A percentile compares a stretch with the other conserved stretches of the same genome.
Evolutionary conservation across 2,329 filamentous ascomycete species (phyloP).

Genomic region (Aspergillus caelatus): DNA sequence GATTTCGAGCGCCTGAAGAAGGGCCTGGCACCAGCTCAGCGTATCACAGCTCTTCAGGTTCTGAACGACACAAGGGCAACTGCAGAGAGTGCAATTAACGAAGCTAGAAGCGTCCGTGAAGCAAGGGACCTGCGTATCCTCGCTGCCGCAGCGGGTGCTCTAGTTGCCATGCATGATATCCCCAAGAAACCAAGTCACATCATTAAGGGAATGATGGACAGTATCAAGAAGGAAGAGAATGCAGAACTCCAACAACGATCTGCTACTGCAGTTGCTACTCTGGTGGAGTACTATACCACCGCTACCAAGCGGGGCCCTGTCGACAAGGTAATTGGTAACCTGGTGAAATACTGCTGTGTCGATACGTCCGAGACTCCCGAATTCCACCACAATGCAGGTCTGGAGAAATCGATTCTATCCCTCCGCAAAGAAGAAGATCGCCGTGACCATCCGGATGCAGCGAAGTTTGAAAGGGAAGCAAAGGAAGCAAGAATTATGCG

Average conservation of each 20-base stretch:
- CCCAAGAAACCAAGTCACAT: slow-evolving; percentile 92
- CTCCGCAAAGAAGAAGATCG: slow-evolving; percentile 97
- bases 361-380: slow-evolving; percentile 97
- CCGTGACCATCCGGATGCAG: slow-evolving; percentile 87
- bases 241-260: slow-evolving; percentile 84
- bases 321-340: slow-evolving; percentile 92
- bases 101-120: slow-evolving; percentile 77
- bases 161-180: slow-evolving; percentile 83
- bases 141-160: slow-evolving; percentile 81
- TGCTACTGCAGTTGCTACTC: slow-evolving; percentile 76
- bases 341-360: slow-evolving; percentile 97
- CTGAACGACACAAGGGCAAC: slow-evolving; percentile 75
- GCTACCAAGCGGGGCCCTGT: slow-evolving; percentile 80
- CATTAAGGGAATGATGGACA: slow-evolving; percentile 98
- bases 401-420: slow-evolving; percentile 82
- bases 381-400: slow-evolving; percentile 78
- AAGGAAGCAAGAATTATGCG: slow-evolving; percentile 87
- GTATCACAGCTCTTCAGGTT: slow-evolving; percentile 78
- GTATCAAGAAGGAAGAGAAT: slow-evolving; percentile 93
- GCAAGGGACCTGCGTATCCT: slow-evolving; percentile 82
- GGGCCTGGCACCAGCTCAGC: slow-evolving; percentile 82
- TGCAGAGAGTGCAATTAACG: slow-evolving; percentile 72
- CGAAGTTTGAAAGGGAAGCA: slow-evolving; percentile 85
- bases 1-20: slow-evolving; percentile 91
- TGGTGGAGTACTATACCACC: slow-evolving; percentile 84